Evolutionary conservation across 2,329 filamentous ascomycete species (phyloP).

Genomic region (Aspergillus sp.): DNA sequence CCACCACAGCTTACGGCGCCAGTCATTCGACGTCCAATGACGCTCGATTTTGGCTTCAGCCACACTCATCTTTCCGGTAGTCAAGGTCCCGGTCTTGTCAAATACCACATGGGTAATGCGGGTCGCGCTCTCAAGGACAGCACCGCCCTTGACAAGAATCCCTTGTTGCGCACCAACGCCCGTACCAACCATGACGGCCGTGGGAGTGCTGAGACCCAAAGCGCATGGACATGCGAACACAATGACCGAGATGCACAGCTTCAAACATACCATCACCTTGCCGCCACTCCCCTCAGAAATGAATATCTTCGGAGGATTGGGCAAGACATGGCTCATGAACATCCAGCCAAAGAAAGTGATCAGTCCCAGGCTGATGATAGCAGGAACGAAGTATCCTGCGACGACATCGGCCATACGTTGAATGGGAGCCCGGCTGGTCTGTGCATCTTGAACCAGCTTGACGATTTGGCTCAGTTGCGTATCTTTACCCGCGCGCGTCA

Average conservation of each 20-base stretch:
- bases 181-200: conserved; percentile 98
- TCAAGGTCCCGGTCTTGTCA: conserved; percentile 95
- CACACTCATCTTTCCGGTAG: conserved; percentile 92
- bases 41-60: conserved; percentile 66
- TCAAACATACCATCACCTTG: conserved; percentile 92
- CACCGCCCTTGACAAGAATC: conserved; percentile 96
- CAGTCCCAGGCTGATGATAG: conserved; percentile 80
- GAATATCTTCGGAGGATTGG: conserved; percentile 87
- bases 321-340: conserved; percentile 82
- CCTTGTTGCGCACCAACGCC: conserved; percentile 92
- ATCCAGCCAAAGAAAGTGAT: conserved; percentile 91
- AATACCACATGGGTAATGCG: conserved; percentile 87
- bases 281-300: conserved; percentile 76
- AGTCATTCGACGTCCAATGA: conserved; percentile 67
- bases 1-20: conserved; percentile 83
- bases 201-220: conserved; percentile 91
- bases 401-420: conserved; percentile 88
- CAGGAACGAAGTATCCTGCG: conserved; percentile 90
- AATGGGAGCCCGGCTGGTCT: conserved; percentile 91
- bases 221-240: conserved; percentile 98
- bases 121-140: conserved; percentile 84
- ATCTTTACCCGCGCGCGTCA: conserved; percentile 88
- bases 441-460: conserved; percentile 94
- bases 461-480: conserved; percentile 98
- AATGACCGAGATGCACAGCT: conserved; percentile 97